These are phyloP conservation scores for Solanum chacoense DNA, from an alignment of 305 asterid species.

Conservation along the genomic window DNA sequence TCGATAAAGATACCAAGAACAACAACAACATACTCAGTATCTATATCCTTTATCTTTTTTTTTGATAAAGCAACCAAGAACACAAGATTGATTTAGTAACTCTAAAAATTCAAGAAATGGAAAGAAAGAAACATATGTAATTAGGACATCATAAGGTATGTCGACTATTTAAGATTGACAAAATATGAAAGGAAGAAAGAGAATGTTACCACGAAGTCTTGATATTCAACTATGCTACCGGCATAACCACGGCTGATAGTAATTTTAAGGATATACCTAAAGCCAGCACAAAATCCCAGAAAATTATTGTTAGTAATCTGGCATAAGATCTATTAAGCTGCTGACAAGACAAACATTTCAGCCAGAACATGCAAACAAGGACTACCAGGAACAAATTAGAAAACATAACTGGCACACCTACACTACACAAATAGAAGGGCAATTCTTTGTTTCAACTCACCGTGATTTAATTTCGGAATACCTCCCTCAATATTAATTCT, in stretches of 20 bases:
- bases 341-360: neutral
- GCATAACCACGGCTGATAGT: constrained; percentile 88
- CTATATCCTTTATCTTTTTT: neutral
- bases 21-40: neutral
- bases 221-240: constrained; percentile 75
- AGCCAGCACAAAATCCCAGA: constrained; percentile 9
- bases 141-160: neutral
- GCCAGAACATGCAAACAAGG: neutral
- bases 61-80: neutral
- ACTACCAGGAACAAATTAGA: neutral
- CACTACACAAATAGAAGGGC: neutral
- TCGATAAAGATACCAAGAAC: neutral
- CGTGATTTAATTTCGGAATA: neutral
- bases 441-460: neutral
- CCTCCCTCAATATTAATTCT: neutral
- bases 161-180: constrained; percentile 1
- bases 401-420: neutral
- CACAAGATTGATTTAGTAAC: neutral
- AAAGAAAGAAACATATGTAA: neutral
- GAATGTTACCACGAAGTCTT: constrained; percentile 53
- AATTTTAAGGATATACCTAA: constrained; percentile 88
- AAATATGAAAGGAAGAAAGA: constrained; percentile 3
- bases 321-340: neutral
- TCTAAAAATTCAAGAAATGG: neutral
- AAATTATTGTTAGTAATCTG: neutral